Percentiles rank a stretch among this genome's conserved stretches.
phyloP scores from a whole-genome alignment of 768 basidiomycete genomes.

The Lyophyllum decastes region DNA sequence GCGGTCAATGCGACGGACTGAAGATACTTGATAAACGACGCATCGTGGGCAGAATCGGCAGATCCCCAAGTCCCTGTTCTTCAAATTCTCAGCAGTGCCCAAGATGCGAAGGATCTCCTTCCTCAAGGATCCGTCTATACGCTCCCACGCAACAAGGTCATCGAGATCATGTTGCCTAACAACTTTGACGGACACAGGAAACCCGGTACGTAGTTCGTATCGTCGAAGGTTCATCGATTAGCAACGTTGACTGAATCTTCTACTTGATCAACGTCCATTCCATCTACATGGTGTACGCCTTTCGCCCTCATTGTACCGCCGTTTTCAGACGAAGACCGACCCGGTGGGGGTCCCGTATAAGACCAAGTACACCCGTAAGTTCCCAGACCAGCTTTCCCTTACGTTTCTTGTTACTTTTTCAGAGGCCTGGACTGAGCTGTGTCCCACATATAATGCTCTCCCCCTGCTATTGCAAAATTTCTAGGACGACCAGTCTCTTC shows the following conservation, averaged over 20 bases:
- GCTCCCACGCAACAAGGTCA: slow-evolving; percentile 42
- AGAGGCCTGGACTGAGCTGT: background rate
- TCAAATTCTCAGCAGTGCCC: slow-evolving; percentile 57
- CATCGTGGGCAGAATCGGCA: slow-evolving; percentile 26
- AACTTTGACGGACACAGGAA: slow-evolving; percentile 25
- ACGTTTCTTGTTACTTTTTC: background rate
- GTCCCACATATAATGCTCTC: background rate
- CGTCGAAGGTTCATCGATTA: too few species aligned
- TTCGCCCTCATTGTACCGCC: background rate
- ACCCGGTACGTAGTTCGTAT: slow-evolving; percentile 22
- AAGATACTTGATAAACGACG: slow-evolving; percentile 31
- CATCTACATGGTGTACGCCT: slow-evolving; percentile 29
- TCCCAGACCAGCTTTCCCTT: background rate
- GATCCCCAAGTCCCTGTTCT: slow-evolving; percentile 51
- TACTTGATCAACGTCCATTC: slow-evolving; percentile 21
- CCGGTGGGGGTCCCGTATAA: background rate
- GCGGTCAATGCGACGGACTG: slow-evolving; percentile 12
- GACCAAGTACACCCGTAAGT: background rate
- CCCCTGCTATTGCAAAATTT: background rate
- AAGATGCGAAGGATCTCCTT: slow-evolving; percentile 44
- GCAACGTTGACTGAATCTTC: too few species aligned
- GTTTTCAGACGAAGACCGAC: background rate
- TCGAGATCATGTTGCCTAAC: slow-evolving; percentile 44
- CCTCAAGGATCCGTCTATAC: slow-evolving; percentile 45
- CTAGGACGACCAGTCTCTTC: background rate